Base-by-base conservation (phyloP, 352 stramenopile genomes). In the Pythium biforme region DNA sequence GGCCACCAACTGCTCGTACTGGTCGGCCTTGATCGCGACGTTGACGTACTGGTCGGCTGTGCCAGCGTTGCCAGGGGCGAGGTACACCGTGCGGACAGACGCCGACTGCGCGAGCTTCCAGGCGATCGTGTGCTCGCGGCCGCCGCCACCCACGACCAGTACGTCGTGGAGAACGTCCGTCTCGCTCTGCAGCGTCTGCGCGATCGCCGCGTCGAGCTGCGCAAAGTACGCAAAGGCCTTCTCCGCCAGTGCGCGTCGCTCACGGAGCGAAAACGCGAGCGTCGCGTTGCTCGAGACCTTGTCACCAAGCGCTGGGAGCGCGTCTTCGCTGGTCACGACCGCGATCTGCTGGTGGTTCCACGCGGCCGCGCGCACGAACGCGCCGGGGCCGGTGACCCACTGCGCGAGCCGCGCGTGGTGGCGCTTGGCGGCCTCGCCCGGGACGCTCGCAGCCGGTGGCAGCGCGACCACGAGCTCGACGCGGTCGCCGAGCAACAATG, bases 71-170 rank as follows among this genome's bases (percentile, higher is more conserved):
- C 94, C 94, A 4, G 92, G 91, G 0, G 87, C 89, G n/a, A 97
- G 80, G 62, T 92, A 97, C 25, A 98, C 83, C 55, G 83, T 82
- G 49, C 82, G 73, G 10, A 75, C 79, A 45, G 80, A 87, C 23
- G 75, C 62, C 22, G 85, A 96, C 56, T 95, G 86, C 25, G 89
- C 86, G 39, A 99, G 72, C 70, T 97, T 98, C 79, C 91, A 95
- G 3, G 90, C 92, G 52, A 99, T 97, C n/a, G 95, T 83, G 68
- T 99, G 94, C 66, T 99, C 95, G 25, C 95, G 81, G 51, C 95
- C 95, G 50, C 95, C 95, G 64, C 83, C 84, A 59, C 95, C 95
- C 10, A 99, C 78, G 22, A 99, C 85, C 31, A 99, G 75, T 49
- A 98, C 86, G 62, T 92, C 82, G 61, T 92, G 86, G 53, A 94